Evolutionary conservation across 225 moss, liverwort and hornwort species (phyloP).

Genomic region (Pseudoscleropodium purum): DNA sequence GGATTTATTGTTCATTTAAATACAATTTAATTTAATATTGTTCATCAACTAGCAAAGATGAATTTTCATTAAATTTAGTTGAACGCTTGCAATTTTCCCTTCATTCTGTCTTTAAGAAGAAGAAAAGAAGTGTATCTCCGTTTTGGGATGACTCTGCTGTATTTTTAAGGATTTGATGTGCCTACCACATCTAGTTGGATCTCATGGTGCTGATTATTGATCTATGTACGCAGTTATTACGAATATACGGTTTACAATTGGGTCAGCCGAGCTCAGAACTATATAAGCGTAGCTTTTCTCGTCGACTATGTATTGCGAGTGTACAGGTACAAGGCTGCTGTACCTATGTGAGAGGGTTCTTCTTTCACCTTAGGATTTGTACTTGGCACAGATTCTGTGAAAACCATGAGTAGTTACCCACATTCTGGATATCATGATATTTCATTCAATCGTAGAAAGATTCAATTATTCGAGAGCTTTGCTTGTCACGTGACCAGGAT

Average conservation of each 20-base stretch:
- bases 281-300: constrained; percentile 60
- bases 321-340: constrained; percentile 50
- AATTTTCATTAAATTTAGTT: neutral
- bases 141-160: neutral
- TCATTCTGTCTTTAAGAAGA: neutral
- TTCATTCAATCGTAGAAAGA: neutral
- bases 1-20: neutral
- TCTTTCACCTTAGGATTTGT: neutral
- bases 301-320: constrained; percentile 69
- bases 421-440: neutral
- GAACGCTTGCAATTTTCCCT: neutral
- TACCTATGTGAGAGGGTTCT: neutral
- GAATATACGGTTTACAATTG: constrained; percentile 35
- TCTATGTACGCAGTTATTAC: constrained; percentile 41
- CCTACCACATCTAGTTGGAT: neutral
- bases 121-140: neutral
- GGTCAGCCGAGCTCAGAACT: constrained; percentile 58
- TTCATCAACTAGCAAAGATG: neutral
- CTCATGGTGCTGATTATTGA: neutral
- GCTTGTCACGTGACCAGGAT: neutral
- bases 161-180: neutral
- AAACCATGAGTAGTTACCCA: neutral
- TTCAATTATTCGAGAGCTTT: neutral
- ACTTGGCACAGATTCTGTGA: neutral
- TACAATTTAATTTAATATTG: neutral